These are phyloP conservation scores for Chrysophaeum taylorii DNA, from an alignment of 352 stramenopile species.

Conservation along the genomic window DNA sequence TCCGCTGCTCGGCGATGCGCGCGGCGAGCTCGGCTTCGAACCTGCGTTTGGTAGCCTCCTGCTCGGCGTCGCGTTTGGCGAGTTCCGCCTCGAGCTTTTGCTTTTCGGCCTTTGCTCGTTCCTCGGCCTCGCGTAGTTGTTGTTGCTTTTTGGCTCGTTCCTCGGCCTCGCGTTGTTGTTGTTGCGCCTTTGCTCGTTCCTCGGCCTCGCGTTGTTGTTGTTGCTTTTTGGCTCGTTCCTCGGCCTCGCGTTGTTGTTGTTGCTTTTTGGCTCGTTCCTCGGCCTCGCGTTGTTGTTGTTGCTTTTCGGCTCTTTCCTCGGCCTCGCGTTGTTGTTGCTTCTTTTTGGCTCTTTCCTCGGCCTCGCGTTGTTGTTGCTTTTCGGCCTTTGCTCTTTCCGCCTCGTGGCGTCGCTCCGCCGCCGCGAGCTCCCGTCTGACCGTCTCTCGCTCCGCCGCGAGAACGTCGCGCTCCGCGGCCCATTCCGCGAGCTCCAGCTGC, in stretches of 20 bases:
- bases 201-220: not conserved
- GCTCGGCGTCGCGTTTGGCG: not conserved
- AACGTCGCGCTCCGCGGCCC: not conserved
- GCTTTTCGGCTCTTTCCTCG: not conserved
- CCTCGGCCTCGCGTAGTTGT: not conserved
- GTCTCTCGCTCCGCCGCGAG: not conserved
- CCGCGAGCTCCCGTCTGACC: not conserved
- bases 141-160: no score
- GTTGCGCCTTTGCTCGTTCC: not conserved
- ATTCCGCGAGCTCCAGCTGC: not conserved
- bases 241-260: not conserved
- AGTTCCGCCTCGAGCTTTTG: not conserved
- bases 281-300: not conserved
- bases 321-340: not conserved
- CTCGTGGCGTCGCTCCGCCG: conserved; percentile 4
- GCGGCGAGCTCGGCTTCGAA: not conserved
- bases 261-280: no score
- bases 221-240: no score
- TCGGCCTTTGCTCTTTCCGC: conserved; percentile 1
- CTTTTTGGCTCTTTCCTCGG: no score
- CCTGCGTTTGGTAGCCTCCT: not conserved
- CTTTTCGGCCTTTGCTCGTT: not conserved
- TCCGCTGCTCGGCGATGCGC: not conserved
- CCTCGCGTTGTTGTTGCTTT: not conserved
- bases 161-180: not conserved